These are phyloP conservation scores for Phyllosticta citriasiana DNA, from an alignment of 2,329 filamentous ascomycete genomes.

Conservation along the genomic window DNA sequence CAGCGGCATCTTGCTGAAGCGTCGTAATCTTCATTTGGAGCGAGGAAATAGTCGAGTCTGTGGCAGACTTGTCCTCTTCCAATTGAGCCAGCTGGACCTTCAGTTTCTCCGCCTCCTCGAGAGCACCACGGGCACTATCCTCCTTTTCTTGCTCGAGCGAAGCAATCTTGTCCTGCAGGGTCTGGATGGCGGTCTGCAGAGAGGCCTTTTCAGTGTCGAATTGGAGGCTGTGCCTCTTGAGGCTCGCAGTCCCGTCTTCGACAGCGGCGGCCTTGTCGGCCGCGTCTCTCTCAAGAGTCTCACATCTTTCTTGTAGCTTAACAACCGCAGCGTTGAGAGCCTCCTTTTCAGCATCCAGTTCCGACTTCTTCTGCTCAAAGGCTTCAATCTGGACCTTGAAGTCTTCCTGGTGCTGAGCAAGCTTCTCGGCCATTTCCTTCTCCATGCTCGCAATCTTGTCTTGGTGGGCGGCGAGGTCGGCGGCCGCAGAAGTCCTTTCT, in stretches of 20 bases:
- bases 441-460: conserved; percentile 2
- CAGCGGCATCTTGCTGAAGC: conserved; percentile 1
- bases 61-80: conserved; percentile 5
- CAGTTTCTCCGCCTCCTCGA: not conserved
- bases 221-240: conserved; percentile 8
- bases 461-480: conserved; percentile 3
- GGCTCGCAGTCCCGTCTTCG: conserved; percentile 1
- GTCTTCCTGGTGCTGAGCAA: conserved; percentile 1
- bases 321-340: not conserved
- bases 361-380: not conserved
- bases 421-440: conserved; percentile 1
- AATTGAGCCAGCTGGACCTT: not conserved
- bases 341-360: conserved; percentile 5
- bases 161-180: conserved; percentile 6
- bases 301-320: conserved; percentile 1
- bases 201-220: conserved; percentile 7
- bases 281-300: conserved; percentile 3
- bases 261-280: conserved; percentile 6
- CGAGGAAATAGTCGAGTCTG: not conserved
- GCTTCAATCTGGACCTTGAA: not conserved
- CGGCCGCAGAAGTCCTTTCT: not conserved
- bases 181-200: conserved; percentile 3
- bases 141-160: conserved; percentile 3
- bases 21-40: conserved; percentile 1
- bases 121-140: not conserved